A percentile compares a stretch with the other conserved stretches of the same genome.
Evolutionary conservation across 192 early-diverging fungal species (phyloP).

Genomic region (Podila clonocystis): DNA sequence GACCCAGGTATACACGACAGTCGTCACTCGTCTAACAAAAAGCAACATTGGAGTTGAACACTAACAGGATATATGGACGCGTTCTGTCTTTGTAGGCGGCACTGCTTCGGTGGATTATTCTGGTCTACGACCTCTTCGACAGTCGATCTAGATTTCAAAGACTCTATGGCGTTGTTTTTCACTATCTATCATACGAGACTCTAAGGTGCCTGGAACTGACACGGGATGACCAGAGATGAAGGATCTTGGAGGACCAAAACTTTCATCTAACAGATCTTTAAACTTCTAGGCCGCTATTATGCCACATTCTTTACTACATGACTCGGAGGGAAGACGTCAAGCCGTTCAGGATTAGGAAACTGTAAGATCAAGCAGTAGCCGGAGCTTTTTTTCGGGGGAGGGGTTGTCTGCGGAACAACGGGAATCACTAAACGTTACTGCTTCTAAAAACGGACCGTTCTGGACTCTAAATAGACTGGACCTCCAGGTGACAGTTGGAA

Average conservation of each 20-base stretch:
- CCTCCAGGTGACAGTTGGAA: constrained; percentile 39
- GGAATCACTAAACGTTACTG: too few species aligned
- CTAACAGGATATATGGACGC: neutral
- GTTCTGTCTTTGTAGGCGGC: constrained; percentile 24
- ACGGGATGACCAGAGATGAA: too few species aligned
- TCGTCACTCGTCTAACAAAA: neutral
- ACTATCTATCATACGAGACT: constrained; percentile 57
- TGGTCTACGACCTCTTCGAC: constrained; percentile 59
- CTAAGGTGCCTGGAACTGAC: constrained; percentile 42
- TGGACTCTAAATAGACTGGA: constrained; percentile 42
- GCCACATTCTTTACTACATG: constrained; percentile 61
- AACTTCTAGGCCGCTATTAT: constrained; percentile 46
- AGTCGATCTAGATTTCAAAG: constrained; percentile 49
- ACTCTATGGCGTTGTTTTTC: constrained; percentile 63
- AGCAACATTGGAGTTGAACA: neutral
- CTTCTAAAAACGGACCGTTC: too few species aligned
- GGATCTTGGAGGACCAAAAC: too few species aligned
- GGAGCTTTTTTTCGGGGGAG: too few species aligned
- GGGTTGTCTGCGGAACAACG: too few species aligned
- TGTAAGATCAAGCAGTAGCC: constrained; percentile 31
- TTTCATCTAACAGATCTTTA: too few species aligned
- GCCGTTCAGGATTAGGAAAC: constrained; percentile 59
- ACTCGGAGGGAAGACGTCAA: constrained; percentile 61
- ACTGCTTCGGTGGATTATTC: constrained; percentile 59
- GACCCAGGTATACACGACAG: constrained; percentile 24